Percentiles rank a stretch among this genome's conserved stretches.
Conservation (phyloP, 345 rosid genomes). For the Syzygium aromaticum region DNA sequence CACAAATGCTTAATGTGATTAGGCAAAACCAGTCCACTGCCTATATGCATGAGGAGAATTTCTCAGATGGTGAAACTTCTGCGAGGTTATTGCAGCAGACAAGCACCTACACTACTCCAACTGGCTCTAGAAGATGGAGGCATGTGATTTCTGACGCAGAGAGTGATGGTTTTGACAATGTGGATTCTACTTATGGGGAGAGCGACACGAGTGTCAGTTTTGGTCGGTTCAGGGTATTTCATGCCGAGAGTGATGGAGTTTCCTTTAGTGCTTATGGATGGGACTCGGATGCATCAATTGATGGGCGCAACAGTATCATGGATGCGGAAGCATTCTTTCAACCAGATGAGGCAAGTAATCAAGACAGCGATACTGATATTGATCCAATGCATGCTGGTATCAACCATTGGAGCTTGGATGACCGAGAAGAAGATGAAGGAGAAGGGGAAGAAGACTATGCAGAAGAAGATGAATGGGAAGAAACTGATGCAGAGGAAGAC, state of each 20-base stretch:
- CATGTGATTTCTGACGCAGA: constrained; percentile 58
- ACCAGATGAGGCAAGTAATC: constrained; percentile 37
- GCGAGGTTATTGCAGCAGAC: constrained; percentile 24
- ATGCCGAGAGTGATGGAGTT: constrained; percentile 56
- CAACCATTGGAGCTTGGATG: constrained; percentile 68
- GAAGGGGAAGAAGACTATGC: constrained; percentile 49
- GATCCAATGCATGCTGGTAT: constrained; percentile 92
- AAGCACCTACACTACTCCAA: constrained; percentile 47
- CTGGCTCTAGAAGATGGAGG: constrained; percentile 62
- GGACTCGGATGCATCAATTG: constrained; percentile 77
- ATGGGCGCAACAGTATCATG: constrained; percentile 33
- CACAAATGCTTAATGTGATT: constrained; percentile 38
- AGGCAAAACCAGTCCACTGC: constrained; percentile 44
- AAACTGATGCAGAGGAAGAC: constrained; percentile 38
- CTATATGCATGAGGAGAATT: constrained; percentile 30
- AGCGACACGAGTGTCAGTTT: constrained; percentile 58
- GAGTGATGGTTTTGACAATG: constrained; percentile 58
- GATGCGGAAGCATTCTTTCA: constrained; percentile 42
- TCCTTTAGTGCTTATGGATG: constrained; percentile 66
- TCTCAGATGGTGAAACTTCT: constrained; percentile 25
- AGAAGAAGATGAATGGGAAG: constrained; percentile 54
- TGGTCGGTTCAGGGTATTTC: constrained; percentile 32
- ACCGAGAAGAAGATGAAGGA: constrained; percentile 41
- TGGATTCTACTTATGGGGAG: constrained; percentile 47
- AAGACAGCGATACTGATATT: constrained; percentile 72